phyloP scores from a whole-genome alignment of 208 protist species.

The Crithidia mellificae region DNA sequence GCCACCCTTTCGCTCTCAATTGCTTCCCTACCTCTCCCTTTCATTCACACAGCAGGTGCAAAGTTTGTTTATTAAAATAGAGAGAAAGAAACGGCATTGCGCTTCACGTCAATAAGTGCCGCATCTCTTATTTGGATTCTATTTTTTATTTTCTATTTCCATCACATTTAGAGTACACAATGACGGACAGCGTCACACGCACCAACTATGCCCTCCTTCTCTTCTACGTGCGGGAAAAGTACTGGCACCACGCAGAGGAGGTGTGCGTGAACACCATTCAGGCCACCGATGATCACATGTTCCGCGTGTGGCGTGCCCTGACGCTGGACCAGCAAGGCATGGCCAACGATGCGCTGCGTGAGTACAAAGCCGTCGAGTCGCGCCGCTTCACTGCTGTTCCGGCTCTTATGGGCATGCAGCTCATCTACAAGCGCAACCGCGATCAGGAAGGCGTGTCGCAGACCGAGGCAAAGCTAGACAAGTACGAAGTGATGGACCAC shows the following conservation, averaged over 20 bases:
- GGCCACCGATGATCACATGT: conserved; percentile 75
- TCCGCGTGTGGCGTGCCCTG: conserved; percentile 83
- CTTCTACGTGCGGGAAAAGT: conserved; percentile 81
- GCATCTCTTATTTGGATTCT: background rate
- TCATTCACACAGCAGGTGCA: too few species aligned
- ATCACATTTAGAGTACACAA: conserved; percentile 5
- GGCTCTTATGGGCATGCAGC: conserved; percentile 68
- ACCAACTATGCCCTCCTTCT: conserved; percentile 77
- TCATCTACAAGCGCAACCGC: conserved; percentile 77
- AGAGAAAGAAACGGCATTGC: too few species aligned
- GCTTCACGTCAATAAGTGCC: too few species aligned
- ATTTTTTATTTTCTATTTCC: background rate
- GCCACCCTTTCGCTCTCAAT: too few species aligned
- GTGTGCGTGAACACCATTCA: conserved; percentile 68
- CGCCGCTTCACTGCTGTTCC: conserved; percentile 64
- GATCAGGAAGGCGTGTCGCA: conserved; percentile 60
- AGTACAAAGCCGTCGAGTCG: conserved; percentile 80
- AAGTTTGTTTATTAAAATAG: too few species aligned
- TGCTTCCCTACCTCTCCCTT: too few species aligned
- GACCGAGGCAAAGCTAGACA: conserved; percentile 56
- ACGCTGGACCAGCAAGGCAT: conserved; percentile 79
- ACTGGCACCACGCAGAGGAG: conserved; percentile 86
- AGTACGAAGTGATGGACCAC: conserved; percentile 41
- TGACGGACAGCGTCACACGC: conserved; percentile 55
- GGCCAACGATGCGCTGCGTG: conserved; percentile 75